These are phyloP conservation scores for Geosiphon pyriformis DNA, from an alignment of 192 early-diverging fungal species.

Conservation along the genomic window DNA sequence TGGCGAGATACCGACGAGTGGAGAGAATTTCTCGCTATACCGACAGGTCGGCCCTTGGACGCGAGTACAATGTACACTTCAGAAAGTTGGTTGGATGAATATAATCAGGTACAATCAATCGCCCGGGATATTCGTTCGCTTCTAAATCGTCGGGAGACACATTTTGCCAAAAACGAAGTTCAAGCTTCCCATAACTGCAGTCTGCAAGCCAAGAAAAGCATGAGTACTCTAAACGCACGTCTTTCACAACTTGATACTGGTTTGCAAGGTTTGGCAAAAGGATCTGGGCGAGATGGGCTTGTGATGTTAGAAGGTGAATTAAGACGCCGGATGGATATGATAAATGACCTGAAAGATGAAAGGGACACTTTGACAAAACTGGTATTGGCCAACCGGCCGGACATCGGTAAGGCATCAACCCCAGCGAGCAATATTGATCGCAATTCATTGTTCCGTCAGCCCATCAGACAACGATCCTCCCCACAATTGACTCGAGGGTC, in stretches of 20 bases:
- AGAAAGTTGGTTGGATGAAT: constrained; percentile 79
- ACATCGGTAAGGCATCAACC: constrained; percentile 32
- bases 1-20: constrained; percentile 67
- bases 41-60: constrained; percentile 47
- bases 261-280: constrained; percentile 46
- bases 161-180: constrained; percentile 67
- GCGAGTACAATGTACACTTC: constrained; percentile 48
- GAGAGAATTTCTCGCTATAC: constrained; percentile 70
- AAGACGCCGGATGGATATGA: constrained; percentile 71
- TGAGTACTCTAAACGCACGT: constrained; percentile 45
- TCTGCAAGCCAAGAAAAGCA: constrained; percentile 69
- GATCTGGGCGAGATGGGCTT: constrained; percentile 36
- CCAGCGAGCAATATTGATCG: constrained; percentile 44
- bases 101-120: constrained; percentile 51
- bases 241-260: constrained; percentile 50
- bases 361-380: constrained; percentile 56
- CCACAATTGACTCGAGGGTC: constrained; percentile 10
- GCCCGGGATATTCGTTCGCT: constrained; percentile 69
- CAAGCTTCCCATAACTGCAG: constrained; percentile 71
- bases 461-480: constrained; percentile 18
- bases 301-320: constrained; percentile 68
- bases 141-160: constrained; percentile 68
- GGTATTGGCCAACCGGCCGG: constrained; percentile 47
- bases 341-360: constrained; percentile 68
- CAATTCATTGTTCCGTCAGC: constrained; percentile 32